Evolutionary conservation across 2,329 filamentous ascomycete genomes (phyloP).

Genomic region (Ophiocordyceps polyrhachis-furcata): DNA sequence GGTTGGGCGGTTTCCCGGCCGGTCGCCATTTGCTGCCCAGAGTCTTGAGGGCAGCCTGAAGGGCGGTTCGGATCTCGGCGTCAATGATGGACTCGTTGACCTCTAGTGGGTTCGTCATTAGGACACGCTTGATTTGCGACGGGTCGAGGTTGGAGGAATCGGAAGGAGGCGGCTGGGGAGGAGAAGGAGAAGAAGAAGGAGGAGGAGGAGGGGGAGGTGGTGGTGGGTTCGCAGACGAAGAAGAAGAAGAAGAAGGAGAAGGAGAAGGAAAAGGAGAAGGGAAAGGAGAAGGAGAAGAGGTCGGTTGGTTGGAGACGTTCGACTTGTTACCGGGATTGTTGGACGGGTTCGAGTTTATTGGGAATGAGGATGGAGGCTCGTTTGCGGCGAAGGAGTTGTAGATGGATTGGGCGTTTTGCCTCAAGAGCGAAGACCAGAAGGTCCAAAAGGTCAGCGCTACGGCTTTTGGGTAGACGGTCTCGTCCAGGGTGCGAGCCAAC

Average conservation of each 20-base stretch:
- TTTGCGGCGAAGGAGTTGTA: conserved; percentile 8
- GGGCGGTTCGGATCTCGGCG: neutral
- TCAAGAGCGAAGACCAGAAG: conserved; percentile 28
- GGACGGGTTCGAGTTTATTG: neutral
- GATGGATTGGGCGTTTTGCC: conserved; percentile 24
- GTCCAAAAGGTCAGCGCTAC: conserved; percentile 31
- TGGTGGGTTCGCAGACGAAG: too few relatives aligned
- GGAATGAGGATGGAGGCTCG: neutral
- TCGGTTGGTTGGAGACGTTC: neutral
- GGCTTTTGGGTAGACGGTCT: conserved; percentile 34
- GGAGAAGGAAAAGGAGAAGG: neutral
- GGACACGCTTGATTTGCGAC: too few relatives aligned
- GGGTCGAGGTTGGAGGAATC: too few relatives aligned
- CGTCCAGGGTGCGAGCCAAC: conserved; percentile 24
- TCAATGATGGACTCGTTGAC: neutral
- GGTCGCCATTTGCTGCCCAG: conserved; percentile 28
- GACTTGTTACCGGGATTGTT: neutral
- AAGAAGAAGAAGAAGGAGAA: too few relatives aligned
- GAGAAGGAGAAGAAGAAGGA: too few relatives aligned
- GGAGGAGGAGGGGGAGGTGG: too few relatives aligned
- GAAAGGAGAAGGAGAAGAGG: neutral
- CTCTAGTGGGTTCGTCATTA: neutral
- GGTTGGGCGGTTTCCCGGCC: conserved; percentile 22
- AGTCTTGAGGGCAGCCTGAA: conserved; percentile 6
- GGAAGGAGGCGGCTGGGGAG: too few relatives aligned